Evolutionary conservation across 1,139 yeast species (phyloP), one percentile per base, ranked within the genome.

Genomic region (Pichia sp.): DNA sequence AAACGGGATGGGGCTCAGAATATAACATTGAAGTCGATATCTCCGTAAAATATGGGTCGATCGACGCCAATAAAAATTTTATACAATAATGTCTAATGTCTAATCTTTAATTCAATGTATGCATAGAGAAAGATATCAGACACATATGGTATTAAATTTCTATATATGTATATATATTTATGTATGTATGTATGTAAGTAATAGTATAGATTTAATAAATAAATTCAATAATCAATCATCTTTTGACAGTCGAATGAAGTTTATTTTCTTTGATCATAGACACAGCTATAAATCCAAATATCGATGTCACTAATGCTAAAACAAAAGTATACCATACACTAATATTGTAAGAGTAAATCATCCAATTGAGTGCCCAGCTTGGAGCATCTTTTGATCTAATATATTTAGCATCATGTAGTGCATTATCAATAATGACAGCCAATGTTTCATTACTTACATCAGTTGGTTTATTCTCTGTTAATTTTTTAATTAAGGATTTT

Each of bases 261-360:
- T 58, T 60, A 50, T 75, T 73, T 54, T 76, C 80, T 50, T 68
- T 70, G 66, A 76, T 72, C 46, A 73, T 65, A 25, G 64, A 60
- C 1, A 71, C 60, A 4, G 69, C 57, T 7, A 62, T 46, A 41
- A 66, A 61, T 4, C 76, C 75, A 2, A 71, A 42, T 1, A 60
- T 48, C 10, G 72, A 57, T 9, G 54, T 41, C 4, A 44, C 45
- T 10, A 58, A 33, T 3, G 64, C 49, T 39, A 73, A 63, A 31
- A 71, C 59, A 55, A 74, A 76, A 0, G 66, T 57, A 44, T 66
- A 67, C 45, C 76, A 72, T 48, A 74, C 69, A 7, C 74, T 75
- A 26, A 58, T 54, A 11, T 64, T 70, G 56, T 76, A 76, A 4
- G 76, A 69, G 4, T 59, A 60, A 36, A 62, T 57, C 53, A 76